phyloP scores from a whole-genome alignment of 2,329 filamentous ascomycete genomes.

The Penicillium sp. region DNA sequence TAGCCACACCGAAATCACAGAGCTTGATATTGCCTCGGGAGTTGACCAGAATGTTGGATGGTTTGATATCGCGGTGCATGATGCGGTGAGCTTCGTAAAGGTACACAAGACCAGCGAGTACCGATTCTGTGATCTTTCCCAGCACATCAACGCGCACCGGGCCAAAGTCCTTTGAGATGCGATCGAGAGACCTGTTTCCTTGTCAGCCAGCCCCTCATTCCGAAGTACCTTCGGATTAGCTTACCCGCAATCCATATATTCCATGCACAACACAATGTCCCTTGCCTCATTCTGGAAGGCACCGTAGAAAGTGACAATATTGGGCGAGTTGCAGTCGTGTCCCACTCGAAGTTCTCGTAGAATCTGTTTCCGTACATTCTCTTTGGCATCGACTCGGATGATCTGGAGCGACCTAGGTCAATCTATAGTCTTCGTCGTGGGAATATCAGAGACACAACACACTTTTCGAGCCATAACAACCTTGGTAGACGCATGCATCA shows the following conservation, averaged over 20 bases:
- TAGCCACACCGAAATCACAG: slow-evolving; percentile 98
- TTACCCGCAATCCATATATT: slow-evolving; percentile 99
- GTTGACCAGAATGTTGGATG: slow-evolving; percentile 95
- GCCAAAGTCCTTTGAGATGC: slow-evolving; percentile 90
- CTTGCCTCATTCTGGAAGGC: slow-evolving; percentile 95
- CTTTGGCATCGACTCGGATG: slow-evolving; percentile 97
- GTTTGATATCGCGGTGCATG: slow-evolving; percentile 99
- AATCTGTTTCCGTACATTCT: slow-evolving; percentile 93
- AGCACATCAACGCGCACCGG: slow-evolving; percentile 93
- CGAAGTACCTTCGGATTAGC: slow-evolving; percentile 36
- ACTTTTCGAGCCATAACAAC: slow-evolving; percentile 99
- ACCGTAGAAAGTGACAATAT: slow-evolving; percentile 97
- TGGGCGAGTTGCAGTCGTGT: slow-evolving; percentile 94
- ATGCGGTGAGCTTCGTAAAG: slow-evolving; percentile 94
- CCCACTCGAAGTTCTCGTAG: slow-evolving; percentile 97
- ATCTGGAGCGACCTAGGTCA: slow-evolving; percentile 55
- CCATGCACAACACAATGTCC: slow-evolving; percentile 99
- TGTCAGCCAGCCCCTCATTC: slow-evolving; percentile 18
- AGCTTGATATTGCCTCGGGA: slow-evolving; percentile 93
- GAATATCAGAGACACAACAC: slow-evolving; percentile 15
- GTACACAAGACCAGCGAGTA: slow-evolving; percentile 88
- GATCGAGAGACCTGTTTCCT: slow-evolving; percentile 72
- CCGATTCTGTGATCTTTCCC: slow-evolving; percentile 95
- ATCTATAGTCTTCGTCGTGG: not conserved
- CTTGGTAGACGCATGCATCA: slow-evolving; percentile 89